Conservation (phyloP, 2,329 filamentous ascomycete genomes). For the Hypoxylon rubiginosum region DNA sequence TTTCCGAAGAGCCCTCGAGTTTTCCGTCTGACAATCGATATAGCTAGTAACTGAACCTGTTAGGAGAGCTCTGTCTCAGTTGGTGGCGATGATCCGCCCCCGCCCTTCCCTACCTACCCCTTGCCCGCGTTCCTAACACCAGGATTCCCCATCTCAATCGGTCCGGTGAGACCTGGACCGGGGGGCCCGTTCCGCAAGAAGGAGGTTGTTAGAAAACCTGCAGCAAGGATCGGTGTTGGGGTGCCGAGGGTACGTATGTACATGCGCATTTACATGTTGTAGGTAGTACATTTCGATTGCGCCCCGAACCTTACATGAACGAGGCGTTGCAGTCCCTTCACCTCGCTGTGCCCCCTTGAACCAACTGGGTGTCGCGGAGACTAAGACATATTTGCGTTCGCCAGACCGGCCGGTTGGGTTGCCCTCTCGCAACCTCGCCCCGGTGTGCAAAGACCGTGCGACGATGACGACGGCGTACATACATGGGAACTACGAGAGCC, state of each 20-base stretch:
- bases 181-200: constrained; percentile 38
- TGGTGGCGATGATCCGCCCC: not conserved
- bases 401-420: constrained; percentile 22
- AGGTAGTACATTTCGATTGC: not conserved
- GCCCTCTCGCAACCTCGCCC: constrained; percentile 3
- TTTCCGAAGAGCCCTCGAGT: not conserved
- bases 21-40: not conserved
- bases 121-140: not conserved
- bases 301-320: not conserved
- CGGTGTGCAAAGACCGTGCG: constrained; percentile 20
- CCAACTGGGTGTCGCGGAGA: constrained; percentile 12
- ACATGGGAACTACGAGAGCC: constrained; percentile 3
- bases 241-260: constrained; percentile 1
- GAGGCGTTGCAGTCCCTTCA: not conserved
- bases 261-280: not conserved
- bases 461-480: constrained; percentile 9
- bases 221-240: constrained; percentile 29
- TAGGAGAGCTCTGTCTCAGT: not conserved
- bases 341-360: not conserved
- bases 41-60: not conserved
- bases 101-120: not conserved
- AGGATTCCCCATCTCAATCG: constrained; percentile 34
- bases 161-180: constrained; percentile 33
- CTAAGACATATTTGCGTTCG: constrained; percentile 29
- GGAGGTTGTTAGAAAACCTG: constrained; percentile 25